Evolutionary conservation across 2,329 filamentous ascomycete genomes (phyloP), one percentile per base, ranked within the genome.

Genomic region (Phaeosphaeria sp.): DNA sequence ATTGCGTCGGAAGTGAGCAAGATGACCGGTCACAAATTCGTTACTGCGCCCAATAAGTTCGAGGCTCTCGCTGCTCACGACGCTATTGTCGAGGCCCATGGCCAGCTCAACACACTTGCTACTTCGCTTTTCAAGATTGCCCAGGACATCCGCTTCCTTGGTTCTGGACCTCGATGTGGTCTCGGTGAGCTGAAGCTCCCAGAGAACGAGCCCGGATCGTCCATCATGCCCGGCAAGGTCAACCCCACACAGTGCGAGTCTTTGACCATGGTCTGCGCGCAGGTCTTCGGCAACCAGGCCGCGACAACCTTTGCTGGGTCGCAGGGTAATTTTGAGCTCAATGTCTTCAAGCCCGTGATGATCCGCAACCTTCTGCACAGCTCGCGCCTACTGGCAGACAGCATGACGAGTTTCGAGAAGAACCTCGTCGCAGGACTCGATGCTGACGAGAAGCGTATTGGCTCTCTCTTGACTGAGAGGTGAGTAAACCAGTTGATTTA

Each of bases 141-240:
- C 11, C 93, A 99, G 83, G 95, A 98, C 78, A 92, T 99, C 76
- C 90, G 95, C 73, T 98, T 97, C 83, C 91, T 98, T 52, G 95
- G 95, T 71, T 96, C 92, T 67, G 95, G 95, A 17, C 95, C 95
- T 55, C 92, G 95, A 59, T 98, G 95, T 80, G 95, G 95, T 73
- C 89, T 98, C 21, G 94, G 93, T 66, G 95, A 99, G 83, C 87
- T 99, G 63, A 87, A 87, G 74, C 88, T 99, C 51, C 95, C 95
- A 23, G 95, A 99, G 84, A 99, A 99, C 82, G 95, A 99, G 84
- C 95, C 95, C 33, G 94, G 94, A 64, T 95, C 90, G 74, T 96
- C 91, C 70, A 98, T 99, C 84, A 99, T 99, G 95, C 95, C 95
- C 46, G 95, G 95, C 74, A 99, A 99, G 85, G 95, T 99, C 78